phyloP scores from a whole-genome alignment of 352 stramenopile genomes.

The Globisporangium canariense region DNA sequence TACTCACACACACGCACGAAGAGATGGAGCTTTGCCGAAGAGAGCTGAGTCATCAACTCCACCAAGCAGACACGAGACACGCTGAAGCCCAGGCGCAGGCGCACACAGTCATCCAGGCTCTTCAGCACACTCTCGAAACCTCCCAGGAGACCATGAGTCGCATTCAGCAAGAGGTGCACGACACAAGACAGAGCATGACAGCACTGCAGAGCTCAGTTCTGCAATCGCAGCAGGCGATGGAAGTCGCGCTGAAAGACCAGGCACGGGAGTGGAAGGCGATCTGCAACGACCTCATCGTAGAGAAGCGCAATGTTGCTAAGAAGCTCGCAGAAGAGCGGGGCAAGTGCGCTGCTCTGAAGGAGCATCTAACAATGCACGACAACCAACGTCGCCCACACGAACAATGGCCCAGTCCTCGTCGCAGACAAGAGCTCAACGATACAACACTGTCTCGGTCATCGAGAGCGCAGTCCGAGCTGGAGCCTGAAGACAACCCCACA shows the following conservation, averaged over 20 bases:
- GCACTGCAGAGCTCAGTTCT: constrained; percentile 23
- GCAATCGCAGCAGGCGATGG: constrained; percentile 28
- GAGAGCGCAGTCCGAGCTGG: neutral
- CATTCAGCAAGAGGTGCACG: constrained; percentile 30
- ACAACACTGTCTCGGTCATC: no score
- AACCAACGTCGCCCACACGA: neutral
- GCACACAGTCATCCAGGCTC: constrained; percentile 17
- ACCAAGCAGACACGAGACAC: constrained; percentile 18
- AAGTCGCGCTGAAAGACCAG: constrained; percentile 36
- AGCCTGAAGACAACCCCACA: neutral
- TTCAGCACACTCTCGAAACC: constrained; percentile 21
- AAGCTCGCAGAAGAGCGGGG: constrained; percentile 46
- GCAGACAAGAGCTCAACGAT: neutral
- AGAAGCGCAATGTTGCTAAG: constrained; percentile 40
- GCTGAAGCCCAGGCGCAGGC: constrained; percentile 11
- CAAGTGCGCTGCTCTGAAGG: constrained; percentile 39
- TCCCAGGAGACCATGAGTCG: constrained; percentile 23
- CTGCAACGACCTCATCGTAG: constrained; percentile 37
- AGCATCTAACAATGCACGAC: constrained; percentile 27
- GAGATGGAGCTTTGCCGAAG: constrained; percentile 23
- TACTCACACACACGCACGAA: constrained; percentile 33
- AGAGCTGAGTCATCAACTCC: constrained; percentile 21
- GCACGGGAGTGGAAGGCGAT: constrained; percentile 40
- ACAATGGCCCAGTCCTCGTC: neutral
- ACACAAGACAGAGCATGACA: constrained; percentile 20